A percentile compares a stretch with the other conserved stretches of the same genome.
phyloP scores from a whole-genome alignment of 163 green algal genomes.

The Prototheca cutis region DNA sequence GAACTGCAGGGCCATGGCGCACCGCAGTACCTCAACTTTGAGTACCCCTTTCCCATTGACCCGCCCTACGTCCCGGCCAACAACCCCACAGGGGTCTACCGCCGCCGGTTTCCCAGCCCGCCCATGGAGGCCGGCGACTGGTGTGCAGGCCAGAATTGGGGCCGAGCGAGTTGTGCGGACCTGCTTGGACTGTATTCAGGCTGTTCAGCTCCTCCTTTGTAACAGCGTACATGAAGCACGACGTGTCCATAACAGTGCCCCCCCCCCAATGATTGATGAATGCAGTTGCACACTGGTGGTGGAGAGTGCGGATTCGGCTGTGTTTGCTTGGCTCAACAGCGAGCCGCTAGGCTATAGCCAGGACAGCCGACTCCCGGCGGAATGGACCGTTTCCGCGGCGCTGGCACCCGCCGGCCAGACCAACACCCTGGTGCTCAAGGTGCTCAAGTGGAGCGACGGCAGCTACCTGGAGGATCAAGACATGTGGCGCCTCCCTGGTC shows the following conservation, averaged over 20 bases:
- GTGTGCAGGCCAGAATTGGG: no score
- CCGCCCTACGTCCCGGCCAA: constrained; percentile 72
- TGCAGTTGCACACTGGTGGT: constrained; percentile 68
- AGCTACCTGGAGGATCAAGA: constrained; percentile 97
- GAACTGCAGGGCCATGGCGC: constrained; percentile 70
- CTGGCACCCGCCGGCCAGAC: background rate
- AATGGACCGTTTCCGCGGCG: constrained; percentile 70
- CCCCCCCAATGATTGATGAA: no score
- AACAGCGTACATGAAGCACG: no score
- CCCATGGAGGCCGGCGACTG: background rate
- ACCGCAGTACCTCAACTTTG: constrained; percentile 92
- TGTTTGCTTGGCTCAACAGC: constrained; percentile 87
- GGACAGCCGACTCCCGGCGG: constrained; percentile 77
- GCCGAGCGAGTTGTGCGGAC: no score
- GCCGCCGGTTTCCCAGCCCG: constrained; percentile 43
- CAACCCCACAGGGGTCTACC: constrained; percentile 89
- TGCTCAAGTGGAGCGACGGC: constrained; percentile 87
- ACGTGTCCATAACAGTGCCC: no score
- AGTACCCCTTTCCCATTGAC: constrained; percentile 74
- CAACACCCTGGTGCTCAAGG: constrained; percentile 32
- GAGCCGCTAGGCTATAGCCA: constrained; percentile 75
- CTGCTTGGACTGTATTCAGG: no score
- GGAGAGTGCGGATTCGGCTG: constrained; percentile 71
- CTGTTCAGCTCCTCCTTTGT: no score
- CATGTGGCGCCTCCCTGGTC: constrained; percentile 88